Conservation (phyloP, 2,329 filamentous ascomycete species). For the Colletotrichum incanum region DNA sequence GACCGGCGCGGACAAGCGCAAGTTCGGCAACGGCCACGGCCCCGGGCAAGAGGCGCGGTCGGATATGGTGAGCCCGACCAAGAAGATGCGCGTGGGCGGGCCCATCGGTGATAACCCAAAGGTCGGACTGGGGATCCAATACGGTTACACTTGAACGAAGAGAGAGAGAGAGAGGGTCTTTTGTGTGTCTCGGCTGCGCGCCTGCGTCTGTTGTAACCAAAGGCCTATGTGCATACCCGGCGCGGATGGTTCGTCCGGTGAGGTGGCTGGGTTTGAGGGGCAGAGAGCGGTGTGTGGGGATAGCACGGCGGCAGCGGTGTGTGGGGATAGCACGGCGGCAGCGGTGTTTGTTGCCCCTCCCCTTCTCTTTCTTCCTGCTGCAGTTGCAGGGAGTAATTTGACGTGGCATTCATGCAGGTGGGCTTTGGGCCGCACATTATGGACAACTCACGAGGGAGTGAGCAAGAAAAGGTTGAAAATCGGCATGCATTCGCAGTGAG, state of each 20-base stretch:
- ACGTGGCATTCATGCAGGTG: constrained; percentile 31
- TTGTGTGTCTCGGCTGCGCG: not conserved
- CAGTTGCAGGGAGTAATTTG: constrained; percentile 34
- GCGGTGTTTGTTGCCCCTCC: constrained; percentile 21
- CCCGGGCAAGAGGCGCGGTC: constrained; percentile 50
- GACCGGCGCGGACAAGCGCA: constrained; percentile 65
- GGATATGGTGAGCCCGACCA: constrained; percentile 63
- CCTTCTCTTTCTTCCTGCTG: constrained; percentile 1
- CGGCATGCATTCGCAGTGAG: not conserved
- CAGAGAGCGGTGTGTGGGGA: constrained; percentile 42
- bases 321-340: constrained; percentile 42
- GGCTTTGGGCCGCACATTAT: constrained; percentile 3
- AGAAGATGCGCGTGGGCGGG: constrained; percentile 65
- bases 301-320: constrained; percentile 41
- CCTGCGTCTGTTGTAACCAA: not conserved
- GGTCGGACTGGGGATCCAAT: constrained; percentile 70
- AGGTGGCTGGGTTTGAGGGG: constrained; percentile 33
- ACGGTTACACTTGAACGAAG: constrained; percentile 49
- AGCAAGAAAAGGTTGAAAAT: not conserved
- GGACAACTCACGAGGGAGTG: not conserved
- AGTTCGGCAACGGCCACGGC: constrained; percentile 57
- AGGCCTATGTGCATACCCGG: not conserved
- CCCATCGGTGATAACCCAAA: constrained; percentile 54
- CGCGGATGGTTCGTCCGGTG: constrained; percentile 37
- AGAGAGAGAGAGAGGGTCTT: not conserved